Conservation (phyloP, 139 green algal species). For the Tetradesmus lagerheimii region DNA sequence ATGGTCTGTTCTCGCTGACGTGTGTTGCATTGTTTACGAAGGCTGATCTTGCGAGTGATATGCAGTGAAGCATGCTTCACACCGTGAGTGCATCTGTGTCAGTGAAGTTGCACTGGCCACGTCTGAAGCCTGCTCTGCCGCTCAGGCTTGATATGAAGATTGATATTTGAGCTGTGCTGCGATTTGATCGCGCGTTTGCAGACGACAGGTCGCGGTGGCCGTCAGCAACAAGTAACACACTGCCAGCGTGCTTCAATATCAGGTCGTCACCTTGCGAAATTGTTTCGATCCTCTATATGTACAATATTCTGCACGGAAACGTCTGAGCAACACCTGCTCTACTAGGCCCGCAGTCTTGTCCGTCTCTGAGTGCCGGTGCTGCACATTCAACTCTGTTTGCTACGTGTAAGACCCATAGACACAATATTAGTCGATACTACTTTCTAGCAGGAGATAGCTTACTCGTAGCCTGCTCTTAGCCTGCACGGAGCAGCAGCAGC, state of each 20-base stretch:
- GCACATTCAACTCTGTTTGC: not conserved
- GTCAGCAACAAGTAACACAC: not conserved
- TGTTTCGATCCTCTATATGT: no score
- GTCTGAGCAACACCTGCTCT: not conserved
- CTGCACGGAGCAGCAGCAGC: not conserved
- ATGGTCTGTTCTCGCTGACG: no score
- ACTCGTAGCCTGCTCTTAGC: not conserved
- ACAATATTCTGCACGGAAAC: no score
- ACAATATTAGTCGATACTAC: no score
- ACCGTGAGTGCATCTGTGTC: not conserved
- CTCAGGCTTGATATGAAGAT: no score
- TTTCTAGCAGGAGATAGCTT: not conserved
- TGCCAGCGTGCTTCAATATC: no score
- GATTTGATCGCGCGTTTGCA: not conserved
- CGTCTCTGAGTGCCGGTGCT: not conserved
- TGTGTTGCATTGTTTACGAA: no score
- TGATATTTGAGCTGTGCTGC: no score
- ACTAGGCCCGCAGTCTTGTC: not conserved
- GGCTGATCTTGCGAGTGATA: no score
- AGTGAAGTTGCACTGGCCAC: not conserved
- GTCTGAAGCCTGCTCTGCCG: no score
- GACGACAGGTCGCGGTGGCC: not conserved
- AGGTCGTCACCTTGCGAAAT: no score
- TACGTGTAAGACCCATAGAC: not conserved
- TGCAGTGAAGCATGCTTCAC: not conserved